Evolutionary conservation across 2,329 filamentous ascomycete species (phyloP).

Genomic region (Penicillium sp.): DNA sequence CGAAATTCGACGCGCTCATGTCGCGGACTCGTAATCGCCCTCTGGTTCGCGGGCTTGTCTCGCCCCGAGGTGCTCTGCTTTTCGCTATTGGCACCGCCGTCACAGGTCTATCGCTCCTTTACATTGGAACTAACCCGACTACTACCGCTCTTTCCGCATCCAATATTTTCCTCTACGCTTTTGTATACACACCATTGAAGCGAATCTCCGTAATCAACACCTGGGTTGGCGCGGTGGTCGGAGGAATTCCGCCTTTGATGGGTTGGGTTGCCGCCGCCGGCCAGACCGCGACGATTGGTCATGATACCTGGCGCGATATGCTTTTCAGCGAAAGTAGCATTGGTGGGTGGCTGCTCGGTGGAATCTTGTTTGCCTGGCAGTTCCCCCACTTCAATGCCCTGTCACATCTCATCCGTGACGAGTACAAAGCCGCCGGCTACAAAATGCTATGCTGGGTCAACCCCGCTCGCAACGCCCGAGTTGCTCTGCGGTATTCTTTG

Average conservation of each 20-base stretch:
- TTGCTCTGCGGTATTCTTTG: constrained; percentile 82
- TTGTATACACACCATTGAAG: constrained; percentile 90
- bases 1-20: constrained; percentile 87
- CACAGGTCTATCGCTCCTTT: constrained; percentile 69
- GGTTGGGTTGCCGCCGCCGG: constrained; percentile 95
- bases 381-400: constrained; percentile 98
- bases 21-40: constrained; percentile 87
- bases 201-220: constrained; percentile 84
- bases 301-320: constrained; percentile 74
- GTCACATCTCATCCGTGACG: constrained; percentile 81
- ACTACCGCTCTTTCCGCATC: constrained; percentile 78
- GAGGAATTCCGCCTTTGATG: constrained; percentile 93
- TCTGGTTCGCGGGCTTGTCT: constrained; percentile 77
- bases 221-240: constrained; percentile 90
- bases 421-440: constrained; percentile 73
- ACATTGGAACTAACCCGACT: constrained; percentile 90
- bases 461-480: constrained; percentile 77
- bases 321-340: constrained; percentile 66
- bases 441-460: constrained; percentile 83
- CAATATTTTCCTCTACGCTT: constrained; percentile 89
- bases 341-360: constrained; percentile 87
- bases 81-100: constrained; percentile 76
- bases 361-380: constrained; percentile 89
- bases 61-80: constrained; percentile 65
- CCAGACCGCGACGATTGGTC: constrained; percentile 70